phyloP scores from a whole-genome alignment of 495 filamentous ascomycete species.

The Amphirosellinia nigrospora region DNA sequence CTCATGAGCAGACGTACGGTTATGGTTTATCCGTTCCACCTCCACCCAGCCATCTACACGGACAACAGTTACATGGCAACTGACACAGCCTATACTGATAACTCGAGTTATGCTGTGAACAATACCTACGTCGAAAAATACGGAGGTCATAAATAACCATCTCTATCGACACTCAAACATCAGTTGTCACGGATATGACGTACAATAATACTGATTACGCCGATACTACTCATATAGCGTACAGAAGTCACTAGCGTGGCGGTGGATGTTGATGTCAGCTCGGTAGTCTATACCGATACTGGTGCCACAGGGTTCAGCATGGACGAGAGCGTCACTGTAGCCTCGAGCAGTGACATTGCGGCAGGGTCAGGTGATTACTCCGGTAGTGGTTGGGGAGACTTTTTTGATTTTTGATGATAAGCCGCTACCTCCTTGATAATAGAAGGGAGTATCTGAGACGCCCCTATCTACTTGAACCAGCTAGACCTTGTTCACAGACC shows the following conservation, averaged over 20 bases:
- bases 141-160: slow-evolving; percentile 21
- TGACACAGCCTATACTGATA: slow-evolving; percentile 24
- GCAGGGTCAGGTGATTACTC: slow-evolving; percentile 31
- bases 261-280: slow-evolving; percentile 21
- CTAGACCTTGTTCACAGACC: neutral
- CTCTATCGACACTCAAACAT: slow-evolving; percentile 14
- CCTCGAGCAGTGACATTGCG: slow-evolving; percentile 25
- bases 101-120: slow-evolving; percentile 19
- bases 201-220: slow-evolving; percentile 23
- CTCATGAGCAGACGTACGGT: slow-evolving; percentile 24
- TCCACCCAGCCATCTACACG: slow-evolving; percentile 12
- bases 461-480: neutral
- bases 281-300: slow-evolving; percentile 22
- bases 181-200: slow-evolving; percentile 16
- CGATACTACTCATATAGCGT: slow-evolving; percentile 13
- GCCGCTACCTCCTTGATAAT: neutral
- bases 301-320: slow-evolving; percentile 14
- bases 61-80: slow-evolving; percentile 23
- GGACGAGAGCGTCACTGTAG: slow-evolving; percentile 30
- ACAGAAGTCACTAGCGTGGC: slow-evolving; percentile 7
- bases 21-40: slow-evolving; percentile 26
- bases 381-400: slow-evolving; percentile 33
- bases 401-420: slow-evolving; percentile 24
- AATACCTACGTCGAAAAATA: slow-evolving; percentile 12
- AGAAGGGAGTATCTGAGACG: neutral